Conservation (phyloP, 2,329 filamentous ascomycete genomes). For the Hymenoscyphus scutula region DNA sequence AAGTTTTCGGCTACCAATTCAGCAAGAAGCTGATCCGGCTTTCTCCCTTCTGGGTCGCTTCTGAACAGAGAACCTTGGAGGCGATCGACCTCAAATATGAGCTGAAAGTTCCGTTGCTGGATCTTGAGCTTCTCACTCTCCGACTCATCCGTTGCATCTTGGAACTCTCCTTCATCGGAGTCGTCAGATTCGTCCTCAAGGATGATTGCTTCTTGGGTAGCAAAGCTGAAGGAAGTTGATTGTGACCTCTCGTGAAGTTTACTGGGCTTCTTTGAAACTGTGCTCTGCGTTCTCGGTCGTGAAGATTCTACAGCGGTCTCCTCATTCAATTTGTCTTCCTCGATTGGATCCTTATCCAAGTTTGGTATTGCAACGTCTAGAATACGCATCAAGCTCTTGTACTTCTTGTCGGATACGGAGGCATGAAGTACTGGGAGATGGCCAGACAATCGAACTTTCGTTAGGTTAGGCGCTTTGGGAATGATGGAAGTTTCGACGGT, state of each 20-base stretch:
- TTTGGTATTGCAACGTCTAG: conserved; percentile 94
- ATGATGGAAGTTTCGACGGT: conserved; percentile 94
- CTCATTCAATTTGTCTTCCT: conserved; percentile 8
- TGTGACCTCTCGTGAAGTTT: conserved; percentile 50
- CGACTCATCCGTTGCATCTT: conserved; percentile 61
- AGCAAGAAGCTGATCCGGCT: conserved; percentile 78
- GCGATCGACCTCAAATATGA: conserved; percentile 93
- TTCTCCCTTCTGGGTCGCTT: conserved; percentile 74
- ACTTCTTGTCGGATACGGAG: conserved; percentile 89
- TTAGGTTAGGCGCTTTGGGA: conserved; percentile 91
- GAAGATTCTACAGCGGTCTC: conserved; percentile 11
- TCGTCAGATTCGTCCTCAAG: conserved; percentile 60
- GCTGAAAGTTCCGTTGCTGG: conserved; percentile 89
- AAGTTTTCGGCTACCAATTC: conserved; percentile 91
- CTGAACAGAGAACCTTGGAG: conserved; percentile 90
- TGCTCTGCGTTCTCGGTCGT: conserved; percentile 29
- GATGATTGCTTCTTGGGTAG: conserved; percentile 72
- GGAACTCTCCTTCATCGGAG: conserved; percentile 61
- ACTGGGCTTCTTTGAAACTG: conserved; percentile 36
- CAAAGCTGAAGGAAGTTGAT: conserved; percentile 72
- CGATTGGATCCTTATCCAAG: conserved; percentile 53
- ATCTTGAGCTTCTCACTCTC: conserved; percentile 62
- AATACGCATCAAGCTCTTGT: conserved; percentile 93
- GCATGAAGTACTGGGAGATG: conserved; percentile 90
- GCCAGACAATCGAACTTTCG: conserved; percentile 86